Evolutionary conservation across 2,329 filamentous ascomycete genomes (phyloP), one percentile per base, ranked within the genome.

Genomic region (Lomentospora prolificans): DNA sequence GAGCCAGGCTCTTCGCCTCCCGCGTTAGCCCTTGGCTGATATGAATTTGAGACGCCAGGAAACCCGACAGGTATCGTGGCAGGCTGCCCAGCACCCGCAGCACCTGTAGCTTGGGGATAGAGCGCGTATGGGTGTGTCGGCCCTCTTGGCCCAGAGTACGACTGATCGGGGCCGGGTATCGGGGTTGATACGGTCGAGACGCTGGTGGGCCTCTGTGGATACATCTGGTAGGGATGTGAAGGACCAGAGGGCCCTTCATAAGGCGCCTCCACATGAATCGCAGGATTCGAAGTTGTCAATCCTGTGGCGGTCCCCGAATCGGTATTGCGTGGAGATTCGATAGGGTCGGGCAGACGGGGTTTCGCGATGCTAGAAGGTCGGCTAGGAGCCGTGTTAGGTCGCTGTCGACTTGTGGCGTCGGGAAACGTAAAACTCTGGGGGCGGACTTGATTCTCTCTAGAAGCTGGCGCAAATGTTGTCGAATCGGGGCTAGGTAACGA

Each of bases 1-100:
- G 91, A 90, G 50, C 86, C 89, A n/a, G 81, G 75, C 62, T 96
- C 91, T 70, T 96, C 90, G 54, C 89, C 89, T 57, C 90, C 87
- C 0, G 89, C 86, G 0, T 87, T 88, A 53, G 89, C 70, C 53
- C 86, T 82, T 59, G 87, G 76, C 64, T 86, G 87, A 63, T 90
- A 95, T 55, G 78, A 73, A 58, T 79, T 80, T 4, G 76, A 75
- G 33, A 83, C 72, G 4, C 85, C 85, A 5, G 84, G 83, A 61
- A 95, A 96, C 3, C 89, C 90, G 12, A 94, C 78, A 1, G 82
- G 86, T 59, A 85, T 87, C 58, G 25, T 50, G 63, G 60, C 59
- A 65, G 62, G 67, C 57, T 65, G 65, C 4, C 59, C 60, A 9
- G 64, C 75, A 63, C 81, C 75, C 58, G 86, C 82, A 0, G 77